A percentile compares a stretch with the other conserved stretches of the same genome.
These are phyloP conservation scores for Trichaptum fuscoviolaceum DNA, from an alignment of 768 basidiomycete species.

Conservation along the genomic window DNA sequence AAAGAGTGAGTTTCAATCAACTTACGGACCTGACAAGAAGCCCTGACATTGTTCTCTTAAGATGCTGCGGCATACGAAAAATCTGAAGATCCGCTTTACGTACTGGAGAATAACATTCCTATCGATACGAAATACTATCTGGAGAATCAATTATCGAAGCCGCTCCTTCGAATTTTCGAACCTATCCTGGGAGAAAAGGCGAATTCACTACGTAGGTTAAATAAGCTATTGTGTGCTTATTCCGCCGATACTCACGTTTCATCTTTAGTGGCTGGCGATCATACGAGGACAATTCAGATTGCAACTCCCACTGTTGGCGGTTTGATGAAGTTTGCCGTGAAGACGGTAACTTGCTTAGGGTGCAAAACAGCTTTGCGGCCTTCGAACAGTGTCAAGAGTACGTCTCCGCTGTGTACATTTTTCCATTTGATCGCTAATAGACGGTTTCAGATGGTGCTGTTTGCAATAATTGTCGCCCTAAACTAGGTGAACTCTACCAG, in stretches of 20 bases:
- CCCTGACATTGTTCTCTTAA: slow-evolving; percentile 22
- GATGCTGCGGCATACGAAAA: slow-evolving; percentile 98
- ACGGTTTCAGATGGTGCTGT: slow-evolving; percentile 72
- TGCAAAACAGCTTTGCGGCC: slow-evolving; percentile 85
- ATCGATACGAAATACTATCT: slow-evolving; percentile 98
- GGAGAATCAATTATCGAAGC: slow-evolving; percentile 96
- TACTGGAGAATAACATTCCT: slow-evolving; percentile 95
- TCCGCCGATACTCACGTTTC: slow-evolving; percentile 8
- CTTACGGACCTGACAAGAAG: not conserved
- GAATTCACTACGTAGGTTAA: slow-evolving; percentile 62
- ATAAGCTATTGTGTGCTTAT: not conserved
- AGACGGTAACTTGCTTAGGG: slow-evolving; percentile 89
- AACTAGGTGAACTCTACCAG: slow-evolving; percentile 85
- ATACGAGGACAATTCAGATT: slow-evolving; percentile 92
- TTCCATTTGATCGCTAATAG: slow-evolving; percentile 3
- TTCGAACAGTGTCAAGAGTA: slow-evolving; percentile 72
- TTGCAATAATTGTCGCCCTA: slow-evolving; percentile 87
- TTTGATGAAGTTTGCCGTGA: slow-evolving; percentile 98
- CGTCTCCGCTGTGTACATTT: slow-evolving; percentile 17
- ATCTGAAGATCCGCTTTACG: slow-evolving; percentile 96
- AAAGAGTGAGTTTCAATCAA: slow-evolving; percentile 53
- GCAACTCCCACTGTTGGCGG: slow-evolving; percentile 96
- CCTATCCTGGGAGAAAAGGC: slow-evolving; percentile 95
- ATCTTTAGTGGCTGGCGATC: slow-evolving; percentile 82
- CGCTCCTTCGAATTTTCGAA: slow-evolving; percentile 95